Evolutionary conservation across 2,329 filamentous ascomycete genomes (phyloP).

Genomic region (Aspergillus bombycis): DNA sequence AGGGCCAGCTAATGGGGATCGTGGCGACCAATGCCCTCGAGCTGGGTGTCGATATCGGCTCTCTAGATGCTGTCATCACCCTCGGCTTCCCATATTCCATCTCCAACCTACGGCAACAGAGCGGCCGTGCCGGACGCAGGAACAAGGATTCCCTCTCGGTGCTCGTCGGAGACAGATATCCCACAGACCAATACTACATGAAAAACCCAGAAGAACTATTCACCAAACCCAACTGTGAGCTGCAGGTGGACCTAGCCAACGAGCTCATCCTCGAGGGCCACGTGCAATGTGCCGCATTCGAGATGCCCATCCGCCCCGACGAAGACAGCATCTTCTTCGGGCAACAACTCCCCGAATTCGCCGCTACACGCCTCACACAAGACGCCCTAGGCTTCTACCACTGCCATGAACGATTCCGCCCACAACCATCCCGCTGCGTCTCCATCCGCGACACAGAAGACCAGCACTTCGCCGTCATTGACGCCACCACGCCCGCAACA

Average conservation of each 20-base stretch:
- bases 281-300: constrained; percentile 90
- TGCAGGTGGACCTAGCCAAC: constrained; percentile 91
- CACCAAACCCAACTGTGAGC: constrained; percentile 82
- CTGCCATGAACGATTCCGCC: constrained; percentile 84
- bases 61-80: constrained; percentile 88
- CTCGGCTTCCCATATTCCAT: constrained; percentile 96
- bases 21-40: constrained; percentile 93
- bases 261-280: constrained; percentile 91
- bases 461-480: constrained; percentile 90
- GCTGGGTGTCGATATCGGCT: constrained; percentile 92
- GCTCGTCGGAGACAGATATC: constrained; percentile 83
- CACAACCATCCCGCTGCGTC: constrained; percentile 79
- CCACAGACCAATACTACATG: constrained; percentile 97
- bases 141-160: constrained; percentile 94
- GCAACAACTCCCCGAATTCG: constrained; percentile 69
- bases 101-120: constrained; percentile 91
- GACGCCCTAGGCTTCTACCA: constrained; percentile 85
- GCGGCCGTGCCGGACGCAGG: constrained; percentile 84
- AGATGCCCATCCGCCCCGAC: constrained; percentile 84
- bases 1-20: constrained; percentile 88
- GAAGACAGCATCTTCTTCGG: constrained; percentile 82
- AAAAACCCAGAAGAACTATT: constrained; percentile 90
- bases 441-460: constrained; percentile 88
- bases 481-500: constrained; percentile 78
- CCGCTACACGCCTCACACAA: constrained; percentile 70